Evolutionary conservation across 768 basidiomycete species (phyloP), one percentile per base, ranked within the genome.

Genomic region (Rhodotorula paludigena): DNA sequence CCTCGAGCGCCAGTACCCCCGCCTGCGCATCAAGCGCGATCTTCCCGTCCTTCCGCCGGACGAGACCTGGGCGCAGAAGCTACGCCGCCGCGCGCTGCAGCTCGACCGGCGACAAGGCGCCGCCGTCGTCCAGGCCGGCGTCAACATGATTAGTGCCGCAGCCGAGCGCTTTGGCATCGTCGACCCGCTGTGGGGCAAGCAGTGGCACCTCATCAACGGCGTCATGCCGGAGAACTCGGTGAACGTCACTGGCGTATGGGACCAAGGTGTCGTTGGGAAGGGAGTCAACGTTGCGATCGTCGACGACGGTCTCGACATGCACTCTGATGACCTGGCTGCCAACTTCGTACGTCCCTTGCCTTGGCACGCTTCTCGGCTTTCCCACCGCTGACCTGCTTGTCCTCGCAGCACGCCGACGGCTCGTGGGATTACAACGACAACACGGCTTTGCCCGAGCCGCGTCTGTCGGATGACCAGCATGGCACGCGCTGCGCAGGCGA

Each of bases 351-450:
- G 92, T 83, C 28, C 45, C 20, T 38, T n/a, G 16, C 9, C 30
- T 25, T 49, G 18, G 15, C 32, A 5, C 5, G 15, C 38, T 20
- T 35, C 14, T 21, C 57, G 39, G n/a, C n/a, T n/a, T n/a, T 45
- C 39, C 30, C 12, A 36, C 25, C 38, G 9, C 32, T 33, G 10
- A 12, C 20, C 3, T 20, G 14, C 47, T 33, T 18, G 30, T 15
- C 25, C 12, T 4, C 21, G 4, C 69, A 96, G 93, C 90, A 87
- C 76, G 84, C 87, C 18, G 85, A 84, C 32, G 86, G 92, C 66
- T 97, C 93, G 0, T 89, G 92, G 76, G 93, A 99, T 78, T 99
- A 92, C 78, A 99, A 99, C 77, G 92, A 94, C 76, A 92, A 98
- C 75, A 85, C 85, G 35, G 81, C 85, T 21, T 82, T 97, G 11